A percentile compares a stretch with the other conserved stretches of the same genome.
Evolutionary conservation across 225 moss, liverwort and hornwort species (phyloP).

Genomic region (Pleurozium schreberi): DNA sequence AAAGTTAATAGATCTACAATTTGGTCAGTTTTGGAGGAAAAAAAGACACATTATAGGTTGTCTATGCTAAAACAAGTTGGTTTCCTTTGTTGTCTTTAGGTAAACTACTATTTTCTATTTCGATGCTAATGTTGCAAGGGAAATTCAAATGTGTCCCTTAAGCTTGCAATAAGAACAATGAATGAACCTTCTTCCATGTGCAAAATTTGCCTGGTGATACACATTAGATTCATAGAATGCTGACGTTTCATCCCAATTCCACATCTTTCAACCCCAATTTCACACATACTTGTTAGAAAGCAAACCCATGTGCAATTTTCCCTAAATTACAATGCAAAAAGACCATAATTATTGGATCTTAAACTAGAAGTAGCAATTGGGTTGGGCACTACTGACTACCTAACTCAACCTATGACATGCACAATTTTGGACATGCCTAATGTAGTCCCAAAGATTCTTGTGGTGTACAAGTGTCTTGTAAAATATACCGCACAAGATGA

Average conservation of each 20-base stretch:
- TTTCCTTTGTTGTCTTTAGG: neutral
- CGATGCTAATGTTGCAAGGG: neutral
- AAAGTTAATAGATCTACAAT: neutral
- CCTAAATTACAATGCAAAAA: neutral
- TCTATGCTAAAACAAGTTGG: neutral
- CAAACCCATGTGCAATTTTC: neutral
- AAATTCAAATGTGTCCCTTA: neutral
- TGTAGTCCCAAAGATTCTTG: no score
- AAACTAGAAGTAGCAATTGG: neutral
- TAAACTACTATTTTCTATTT: neutral
- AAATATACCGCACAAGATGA: no score
- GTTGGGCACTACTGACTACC: neutral
- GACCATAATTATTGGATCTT: no score
- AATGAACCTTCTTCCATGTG: no score
- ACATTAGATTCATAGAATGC: neutral
- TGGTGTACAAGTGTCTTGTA: no score
- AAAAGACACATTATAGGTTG: rapidly evolving
- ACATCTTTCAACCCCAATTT: neutral
- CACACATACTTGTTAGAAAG: no score
- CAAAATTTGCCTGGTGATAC: neutral
- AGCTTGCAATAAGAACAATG: neutral
- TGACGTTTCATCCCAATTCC: neutral
- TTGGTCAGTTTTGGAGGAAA: neutral
- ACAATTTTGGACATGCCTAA: no score
- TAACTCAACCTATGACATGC: no score